Conservation (phyloP, 2,329 filamentous ascomycete species). For the Nemania sp. region DNA sequence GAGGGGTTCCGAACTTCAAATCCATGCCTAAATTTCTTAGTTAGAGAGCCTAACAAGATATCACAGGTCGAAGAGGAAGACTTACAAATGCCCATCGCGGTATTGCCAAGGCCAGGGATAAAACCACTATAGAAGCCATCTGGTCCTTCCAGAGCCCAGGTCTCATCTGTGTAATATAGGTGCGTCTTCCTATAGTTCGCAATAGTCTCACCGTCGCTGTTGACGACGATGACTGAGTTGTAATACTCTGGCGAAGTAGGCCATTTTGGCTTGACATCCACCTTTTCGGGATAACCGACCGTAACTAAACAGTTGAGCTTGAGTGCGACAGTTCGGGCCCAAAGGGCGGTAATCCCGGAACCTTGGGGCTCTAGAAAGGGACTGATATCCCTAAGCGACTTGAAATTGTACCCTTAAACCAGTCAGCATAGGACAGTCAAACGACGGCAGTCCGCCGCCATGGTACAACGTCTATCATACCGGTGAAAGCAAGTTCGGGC, state of each 20-base stretch:
- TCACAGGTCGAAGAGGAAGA: conserved; percentile 32
- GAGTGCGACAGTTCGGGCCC: conserved; percentile 75
- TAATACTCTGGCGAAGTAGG: conserved; percentile 60
- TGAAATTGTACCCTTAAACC: conserved; percentile 78
- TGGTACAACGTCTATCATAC: conserved; percentile 54
- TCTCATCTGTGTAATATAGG: conserved; percentile 70
- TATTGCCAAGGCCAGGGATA: conserved; percentile 62
- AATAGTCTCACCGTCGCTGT: conserved; percentile 68
- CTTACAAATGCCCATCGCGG: conserved; percentile 71
- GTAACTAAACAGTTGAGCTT: conserved; percentile 76
- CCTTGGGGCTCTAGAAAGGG: conserved; percentile 76
- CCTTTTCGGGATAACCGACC: conserved; percentile 80
- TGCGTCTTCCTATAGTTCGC: conserved; percentile 72
- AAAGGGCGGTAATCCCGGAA: conserved; percentile 75
- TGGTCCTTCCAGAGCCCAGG: conserved; percentile 68
- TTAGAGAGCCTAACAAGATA: conserved; percentile 35
- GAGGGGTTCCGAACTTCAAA: conserved; percentile 64
- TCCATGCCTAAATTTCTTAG: conserved; percentile 62
- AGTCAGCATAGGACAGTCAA: conserved; percentile 33
- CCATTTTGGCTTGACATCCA: conserved; percentile 63
- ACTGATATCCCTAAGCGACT: conserved; percentile 73
- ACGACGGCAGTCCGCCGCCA: not conserved
- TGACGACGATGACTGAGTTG: conserved; percentile 65
- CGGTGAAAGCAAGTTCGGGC: conserved; percentile 81
- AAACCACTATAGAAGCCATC: conserved; percentile 62